Evolutionary conservation across 2,329 filamentous ascomycete species (phyloP).

Genomic region (Monosporascus cannonballus): DNA sequence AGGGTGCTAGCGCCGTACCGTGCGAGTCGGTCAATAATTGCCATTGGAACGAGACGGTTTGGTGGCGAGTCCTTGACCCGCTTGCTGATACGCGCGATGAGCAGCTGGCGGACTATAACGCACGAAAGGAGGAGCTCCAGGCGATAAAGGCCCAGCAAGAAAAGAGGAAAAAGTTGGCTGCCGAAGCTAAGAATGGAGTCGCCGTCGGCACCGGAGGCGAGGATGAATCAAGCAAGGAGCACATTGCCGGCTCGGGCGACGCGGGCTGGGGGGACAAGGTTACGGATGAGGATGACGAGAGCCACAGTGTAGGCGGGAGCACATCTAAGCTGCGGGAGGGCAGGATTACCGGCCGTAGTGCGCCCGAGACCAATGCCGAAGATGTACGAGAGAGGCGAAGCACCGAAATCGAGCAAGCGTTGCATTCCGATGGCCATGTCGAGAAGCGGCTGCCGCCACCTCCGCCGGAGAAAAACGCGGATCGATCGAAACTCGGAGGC

Average conservation of each 20-base stretch:
- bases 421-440: background rate
- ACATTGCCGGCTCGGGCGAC: background rate
- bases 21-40: slow-evolving; percentile 45
- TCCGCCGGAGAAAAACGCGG: background rate
- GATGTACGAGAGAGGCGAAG: background rate
- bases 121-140: slow-evolving; percentile 33
- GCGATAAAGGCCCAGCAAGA: slow-evolving; percentile 24
- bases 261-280: background rate
- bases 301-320: background rate
- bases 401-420: background rate
- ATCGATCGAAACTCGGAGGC: background rate
- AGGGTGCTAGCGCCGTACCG: slow-evolving; percentile 41
- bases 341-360: background rate
- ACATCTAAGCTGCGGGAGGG: background rate
- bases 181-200: slow-evolving; percentile 8
- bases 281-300: background rate
- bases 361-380: background rate
- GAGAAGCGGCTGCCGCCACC: background rate
- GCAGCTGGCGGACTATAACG: slow-evolving; percentile 36
- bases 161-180: slow-evolving; percentile 16
- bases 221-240: background rate
- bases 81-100: slow-evolving; percentile 34
- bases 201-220: background rate
- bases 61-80: slow-evolving; percentile 44
- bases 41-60: slow-evolving; percentile 46